phyloP scores from a whole-genome alignment of 805 yeast species.

The Lipomyces kockii region DNA sequence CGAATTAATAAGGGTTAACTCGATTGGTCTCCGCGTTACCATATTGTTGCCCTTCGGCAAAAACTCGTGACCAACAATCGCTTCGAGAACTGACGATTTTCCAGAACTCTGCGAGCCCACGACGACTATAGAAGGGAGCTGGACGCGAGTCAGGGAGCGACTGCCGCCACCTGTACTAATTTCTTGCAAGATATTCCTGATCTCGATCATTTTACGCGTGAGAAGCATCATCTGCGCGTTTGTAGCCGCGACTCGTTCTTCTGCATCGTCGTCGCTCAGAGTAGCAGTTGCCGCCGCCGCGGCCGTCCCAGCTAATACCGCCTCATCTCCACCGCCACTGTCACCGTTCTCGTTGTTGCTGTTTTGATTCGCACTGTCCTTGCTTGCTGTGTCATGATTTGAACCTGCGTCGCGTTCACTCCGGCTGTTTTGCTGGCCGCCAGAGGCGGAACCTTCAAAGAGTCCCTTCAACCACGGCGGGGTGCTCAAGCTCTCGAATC shows the following conservation, averaged over 20 bases:
- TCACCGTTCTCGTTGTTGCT: slow-evolving; percentile 24
- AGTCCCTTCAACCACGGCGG: slow-evolving; percentile 37
- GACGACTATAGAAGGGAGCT: slow-evolving; percentile 92
- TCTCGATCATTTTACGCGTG: slow-evolving; percentile 97
- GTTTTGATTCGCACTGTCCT: background rate
- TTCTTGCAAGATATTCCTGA: slow-evolving; percentile 73
- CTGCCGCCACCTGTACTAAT: slow-evolving; percentile 65
- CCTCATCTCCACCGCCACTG: slow-evolving; percentile 48
- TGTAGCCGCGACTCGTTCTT: slow-evolving; percentile 52
- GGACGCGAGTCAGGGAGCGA: slow-evolving; percentile 48
- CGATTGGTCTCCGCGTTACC: slow-evolving; percentile 98
- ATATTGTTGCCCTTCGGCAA: slow-evolving; percentile 96
- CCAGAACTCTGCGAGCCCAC: slow-evolving; percentile 98
- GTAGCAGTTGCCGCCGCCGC: slow-evolving; percentile 57
- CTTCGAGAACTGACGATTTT: slow-evolving; percentile 91
- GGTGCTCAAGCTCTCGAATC: slow-evolving; percentile 49
- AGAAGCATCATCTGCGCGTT: slow-evolving; percentile 78
- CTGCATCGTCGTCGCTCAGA: slow-evolving; percentile 52
- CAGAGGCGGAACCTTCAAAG: slow-evolving; percentile 8
- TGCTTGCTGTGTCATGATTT: slow-evolving; percentile 27
- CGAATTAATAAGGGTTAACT: slow-evolving; percentile 85
- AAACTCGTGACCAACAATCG: slow-evolving; percentile 97
- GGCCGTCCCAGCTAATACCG: slow-evolving; percentile 58
- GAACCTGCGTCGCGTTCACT: slow-evolving; percentile 18
- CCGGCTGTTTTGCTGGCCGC: background rate